Conservation (phyloP, 1,284 basidiomycete species). For the Butyriboletus appendiculatus region DNA sequence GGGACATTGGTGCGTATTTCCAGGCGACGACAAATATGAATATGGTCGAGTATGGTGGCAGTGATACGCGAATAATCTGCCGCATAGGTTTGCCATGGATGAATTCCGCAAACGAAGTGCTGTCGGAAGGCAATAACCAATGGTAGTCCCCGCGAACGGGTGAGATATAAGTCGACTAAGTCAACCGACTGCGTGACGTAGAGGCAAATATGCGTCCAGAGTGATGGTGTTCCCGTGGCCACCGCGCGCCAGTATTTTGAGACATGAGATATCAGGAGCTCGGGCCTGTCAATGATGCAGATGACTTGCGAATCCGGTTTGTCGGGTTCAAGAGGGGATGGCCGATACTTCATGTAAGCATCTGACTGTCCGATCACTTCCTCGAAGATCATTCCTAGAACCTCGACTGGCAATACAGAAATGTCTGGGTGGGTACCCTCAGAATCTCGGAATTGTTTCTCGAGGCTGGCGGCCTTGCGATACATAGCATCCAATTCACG, state of each 20-base stretch:
- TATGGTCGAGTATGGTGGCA: constrained; percentile 28
- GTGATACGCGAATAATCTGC: constrained; percentile 26
- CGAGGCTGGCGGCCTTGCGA: constrained; percentile 15
- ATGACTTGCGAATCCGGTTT: constrained; percentile 6
- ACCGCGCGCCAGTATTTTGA: constrained; percentile 32
- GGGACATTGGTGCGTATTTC: constrained; percentile 29
- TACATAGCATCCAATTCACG: constrained; percentile 21
- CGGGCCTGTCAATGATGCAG: constrained; percentile 18
- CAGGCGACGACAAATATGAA: constrained; percentile 26
- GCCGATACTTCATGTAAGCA: background rate
- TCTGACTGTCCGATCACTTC: constrained; percentile 15
- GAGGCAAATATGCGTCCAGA: constrained; percentile 30
- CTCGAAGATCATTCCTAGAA: constrained; percentile 29
- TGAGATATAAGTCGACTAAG: constrained; percentile 29
- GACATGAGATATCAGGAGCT: constrained; percentile 34
- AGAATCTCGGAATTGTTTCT: constrained; percentile 8
- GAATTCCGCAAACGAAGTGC: constrained; percentile 20
- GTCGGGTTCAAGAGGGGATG: constrained; percentile 1
- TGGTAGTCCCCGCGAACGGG: constrained; percentile 29
- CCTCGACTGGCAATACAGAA: constrained; percentile 26
- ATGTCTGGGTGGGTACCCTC: background rate
- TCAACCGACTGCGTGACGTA: constrained; percentile 29
- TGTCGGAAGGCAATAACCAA: constrained; percentile 27
- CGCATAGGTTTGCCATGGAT: constrained; percentile 17
- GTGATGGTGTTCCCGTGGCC: constrained; percentile 20